Evolutionary conservation across 768 basidiomycete species (phyloP).

Genomic region (Collybiopsis confluens): DNA sequence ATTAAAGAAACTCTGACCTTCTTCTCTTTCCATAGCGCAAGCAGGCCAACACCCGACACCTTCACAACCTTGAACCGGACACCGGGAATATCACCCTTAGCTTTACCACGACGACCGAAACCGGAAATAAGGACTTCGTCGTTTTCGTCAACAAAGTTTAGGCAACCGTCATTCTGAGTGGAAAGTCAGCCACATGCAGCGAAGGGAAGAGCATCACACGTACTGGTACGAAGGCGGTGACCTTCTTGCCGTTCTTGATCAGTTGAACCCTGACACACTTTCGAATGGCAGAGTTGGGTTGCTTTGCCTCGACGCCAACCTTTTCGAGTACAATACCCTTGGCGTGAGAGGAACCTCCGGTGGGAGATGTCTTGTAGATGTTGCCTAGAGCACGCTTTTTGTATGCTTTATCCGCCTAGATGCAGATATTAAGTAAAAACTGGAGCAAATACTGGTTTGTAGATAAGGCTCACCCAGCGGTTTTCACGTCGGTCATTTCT

Average conservation of each 20-base stretch:
- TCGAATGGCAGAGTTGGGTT: constrained; percentile 99
- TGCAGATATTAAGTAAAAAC: constrained; percentile 10
- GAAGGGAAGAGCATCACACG: constrained; percentile 25
- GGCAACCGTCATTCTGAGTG: constrained; percentile 86
- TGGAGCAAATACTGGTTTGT: not conserved
- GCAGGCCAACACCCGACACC: constrained; percentile 97
- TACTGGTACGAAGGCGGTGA: constrained; percentile 98
- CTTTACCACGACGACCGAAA: constrained; percentile 99
- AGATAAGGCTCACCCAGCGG: constrained; percentile 71
- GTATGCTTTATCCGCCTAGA: constrained; percentile 94
- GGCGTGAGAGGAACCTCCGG: constrained; percentile 98
- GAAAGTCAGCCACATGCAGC: not conserved
- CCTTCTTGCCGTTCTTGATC: constrained; percentile 99
- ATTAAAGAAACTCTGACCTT: constrained; percentile 66
- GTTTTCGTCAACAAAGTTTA: constrained; percentile 99
- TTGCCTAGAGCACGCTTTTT: constrained; percentile 99
- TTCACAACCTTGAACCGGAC: constrained; percentile 99
- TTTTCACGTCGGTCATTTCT: constrained; percentile 90
- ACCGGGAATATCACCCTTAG: constrained; percentile 99
- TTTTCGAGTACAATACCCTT: constrained; percentile 99
- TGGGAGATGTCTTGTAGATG: constrained; percentile 99
- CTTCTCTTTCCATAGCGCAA: constrained; percentile 99
- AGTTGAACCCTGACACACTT: constrained; percentile 99
- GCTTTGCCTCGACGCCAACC: constrained; percentile 99
- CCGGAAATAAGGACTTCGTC: constrained; percentile 99